Evolutionary conservation across 495 filamentous ascomycete species (phyloP), one percentile per base, ranked within the genome.

Genomic region (Talaromyces ruber): DNA sequence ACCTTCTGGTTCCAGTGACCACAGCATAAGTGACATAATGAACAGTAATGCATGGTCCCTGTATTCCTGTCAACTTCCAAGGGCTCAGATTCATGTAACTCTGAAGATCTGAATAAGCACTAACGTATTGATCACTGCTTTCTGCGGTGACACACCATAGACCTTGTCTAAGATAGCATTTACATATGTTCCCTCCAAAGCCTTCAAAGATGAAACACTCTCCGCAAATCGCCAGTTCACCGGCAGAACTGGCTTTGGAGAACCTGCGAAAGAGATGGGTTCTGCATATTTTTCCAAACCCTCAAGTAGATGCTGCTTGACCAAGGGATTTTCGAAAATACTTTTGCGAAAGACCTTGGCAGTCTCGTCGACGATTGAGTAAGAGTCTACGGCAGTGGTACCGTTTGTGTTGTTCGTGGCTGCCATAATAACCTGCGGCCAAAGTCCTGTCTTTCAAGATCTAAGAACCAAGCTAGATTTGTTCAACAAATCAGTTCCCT

Each of bases 141-240:
- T 3, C 63, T 71, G 57, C 67, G 67, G 4, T 69, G 65, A 18
- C 64, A 34, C n/a, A 67, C 69, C 3, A 73, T 45, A 74, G n/a
- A 73, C 74, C 24, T 82, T 61, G 62, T 81, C 69, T 24, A 79
- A 77, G 58, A 89, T 77, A 16, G 76, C 75, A 24, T 83, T 83
- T 4, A 79, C 77, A 28, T 74, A 72, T 47, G 76, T 79, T 26
- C 79, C 84, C 69, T 87, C 85, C n/a, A 87, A 68, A 4, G 78
- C 83, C 65, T 87, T 87, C 59, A 87, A 73, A 7, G 83, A 82
- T 9, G 81, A 79, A 7, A 76, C 75, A 18, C 80, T 79, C 66
- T 88, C 83, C 16, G 84, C 82, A 63, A 87, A 82, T 63, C 81
- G 82, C 62, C 8, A 74, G 28, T 39, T 74, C 69, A 58, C 71